Base-by-base conservation (phyloP, 2,329 filamentous ascomycete genomes). In the Paramyrothecium sp. region DNA sequence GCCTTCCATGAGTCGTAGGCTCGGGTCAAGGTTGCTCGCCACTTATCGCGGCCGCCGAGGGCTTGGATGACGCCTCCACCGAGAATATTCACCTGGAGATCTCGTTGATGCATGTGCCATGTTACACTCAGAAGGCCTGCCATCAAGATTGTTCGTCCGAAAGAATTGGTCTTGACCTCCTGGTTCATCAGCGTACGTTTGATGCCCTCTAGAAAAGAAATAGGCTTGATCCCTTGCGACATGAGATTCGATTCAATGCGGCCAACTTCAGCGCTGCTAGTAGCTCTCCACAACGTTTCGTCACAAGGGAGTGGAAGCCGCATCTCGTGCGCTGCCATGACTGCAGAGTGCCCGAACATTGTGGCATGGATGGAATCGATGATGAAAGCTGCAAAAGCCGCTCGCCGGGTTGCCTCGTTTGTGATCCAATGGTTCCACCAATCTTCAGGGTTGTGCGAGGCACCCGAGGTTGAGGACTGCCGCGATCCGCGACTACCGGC, bases 401-500 rank as follows among this genome's bases (percentile, higher is more conserved):
- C 91, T 58, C 95, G 86, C 30, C 92, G 83, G 0, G 93, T 98
- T 1, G 94, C 90, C 71, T 99, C 95, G 53, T 92, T 92, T 13
- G 89, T 93, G 66, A 98, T 95, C 95, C 95, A 98, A 65, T 92
- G 88, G 65, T 92, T 90, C 95, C 95, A 99, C 81, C 90, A 95
- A 63, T 96, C 92, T 61, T 97, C 92, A 0, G 89, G 84, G 0
- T 89, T 92, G 62, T 90, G 87, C 3, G 82, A 79, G 21, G 75
- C 71, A 3, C 85, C 86, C 0, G 87, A 86, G 0, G 85, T 80
- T 3, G 83, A 87, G 2, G 84, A 86, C 47, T 87, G 84, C 3
- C 84, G 76, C 17, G 85, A 87, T 21, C 81, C 79, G 13, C 38
- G 38, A 61, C 80, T 80, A 19, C 72, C 67, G 7, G 76, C 75